These are phyloP conservation scores for Mrakia blollopis DNA, from an alignment of 768 basidiomycete species.

Conservation along the genomic window DNA sequence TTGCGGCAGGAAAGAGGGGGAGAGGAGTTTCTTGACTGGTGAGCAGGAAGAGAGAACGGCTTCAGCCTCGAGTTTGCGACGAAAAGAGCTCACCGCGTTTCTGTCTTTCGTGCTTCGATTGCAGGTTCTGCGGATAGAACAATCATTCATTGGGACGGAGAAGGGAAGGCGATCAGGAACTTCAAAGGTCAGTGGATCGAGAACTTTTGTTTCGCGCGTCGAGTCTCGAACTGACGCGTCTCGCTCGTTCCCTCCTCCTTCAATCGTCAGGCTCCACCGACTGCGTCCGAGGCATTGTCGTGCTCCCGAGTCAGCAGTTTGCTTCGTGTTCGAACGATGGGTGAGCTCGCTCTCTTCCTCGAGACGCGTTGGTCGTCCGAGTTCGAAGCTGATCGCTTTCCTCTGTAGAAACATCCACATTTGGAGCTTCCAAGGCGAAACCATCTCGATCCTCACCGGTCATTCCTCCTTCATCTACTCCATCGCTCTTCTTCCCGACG, in stretches of 20 bases:
- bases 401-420: constrained; percentile 34
- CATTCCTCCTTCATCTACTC: constrained; percentile 43
- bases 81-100: background rate
- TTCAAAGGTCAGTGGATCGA: constrained; percentile 27
- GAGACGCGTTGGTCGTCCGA: too few species aligned
- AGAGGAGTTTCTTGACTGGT: constrained; percentile 40
- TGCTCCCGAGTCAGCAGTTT: constrained; percentile 36
- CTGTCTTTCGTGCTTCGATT: background rate
- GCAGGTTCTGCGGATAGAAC: constrained; percentile 26
- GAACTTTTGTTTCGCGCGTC: background rate
- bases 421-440: constrained; percentile 36
- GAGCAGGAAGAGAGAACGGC: background rate
- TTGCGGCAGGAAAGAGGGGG: constrained; percentile 22
- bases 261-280: constrained; percentile 38
- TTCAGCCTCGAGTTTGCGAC: too few species aligned
- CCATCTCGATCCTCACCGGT: constrained; percentile 32
- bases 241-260: too few species aligned
- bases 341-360: constrained; percentile 29
- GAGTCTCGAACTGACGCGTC: background rate
- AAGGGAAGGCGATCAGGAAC: constrained; percentile 23
- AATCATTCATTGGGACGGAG: constrained; percentile 25
- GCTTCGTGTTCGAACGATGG: constrained; percentile 41
- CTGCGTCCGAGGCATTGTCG: constrained; percentile 30
- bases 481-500: constrained; percentile 27
- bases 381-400: background rate